phyloP scores from a whole-genome alignment of 2,329 filamentous ascomycete species.

The Chaetomium sp. region DNA sequence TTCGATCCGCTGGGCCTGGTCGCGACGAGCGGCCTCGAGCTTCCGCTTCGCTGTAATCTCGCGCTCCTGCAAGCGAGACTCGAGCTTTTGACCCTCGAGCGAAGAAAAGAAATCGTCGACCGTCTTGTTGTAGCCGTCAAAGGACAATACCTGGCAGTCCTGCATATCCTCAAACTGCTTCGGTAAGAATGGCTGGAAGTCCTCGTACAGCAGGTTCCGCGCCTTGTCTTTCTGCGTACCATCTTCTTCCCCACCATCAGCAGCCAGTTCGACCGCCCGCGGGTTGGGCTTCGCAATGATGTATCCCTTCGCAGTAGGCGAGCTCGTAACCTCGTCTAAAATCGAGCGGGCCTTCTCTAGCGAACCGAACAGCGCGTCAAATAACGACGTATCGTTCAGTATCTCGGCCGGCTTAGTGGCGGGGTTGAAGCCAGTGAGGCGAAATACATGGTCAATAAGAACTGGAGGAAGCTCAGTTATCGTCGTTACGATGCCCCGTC shows the following conservation, averaged over 20 bases:
- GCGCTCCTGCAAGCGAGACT: constrained; percentile 78
- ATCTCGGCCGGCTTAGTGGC: constrained; percentile 68
- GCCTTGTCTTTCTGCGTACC: constrained; percentile 42
- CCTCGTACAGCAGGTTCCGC: constrained; percentile 74
- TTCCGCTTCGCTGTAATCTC: constrained; percentile 82
- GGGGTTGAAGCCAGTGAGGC: constrained; percentile 68
- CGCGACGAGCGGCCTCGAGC: constrained; percentile 78
- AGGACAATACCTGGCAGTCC: constrained; percentile 69
- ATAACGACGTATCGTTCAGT: constrained; percentile 62
- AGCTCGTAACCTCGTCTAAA: constrained; percentile 67
- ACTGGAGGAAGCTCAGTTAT: constrained; percentile 89
- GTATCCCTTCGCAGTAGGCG: constrained; percentile 72
- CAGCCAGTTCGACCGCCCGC: constrained; percentile 25
- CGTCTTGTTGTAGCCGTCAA: constrained; percentile 85
- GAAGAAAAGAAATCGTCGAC: constrained; percentile 98
- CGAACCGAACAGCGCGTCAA: constrained; percentile 68
- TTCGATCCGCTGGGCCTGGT: constrained; percentile 83
- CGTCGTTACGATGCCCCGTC: constrained; percentile 77
- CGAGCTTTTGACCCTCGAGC: constrained; percentile 87
- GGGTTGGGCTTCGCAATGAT: constrained; percentile 74
- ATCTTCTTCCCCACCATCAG: constrained; percentile 35
- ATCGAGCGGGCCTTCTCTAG: constrained; percentile 71
- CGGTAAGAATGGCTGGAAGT: constrained; percentile 92
- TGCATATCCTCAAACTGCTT: constrained; percentile 73
- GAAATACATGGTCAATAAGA: constrained; percentile 82